Percentiles rank a stretch among this genome's conserved stretches.
Evolutionary conservation across 1,284 basidiomycete species (phyloP).

Genomic region (Ustilago bromivora): DNA sequence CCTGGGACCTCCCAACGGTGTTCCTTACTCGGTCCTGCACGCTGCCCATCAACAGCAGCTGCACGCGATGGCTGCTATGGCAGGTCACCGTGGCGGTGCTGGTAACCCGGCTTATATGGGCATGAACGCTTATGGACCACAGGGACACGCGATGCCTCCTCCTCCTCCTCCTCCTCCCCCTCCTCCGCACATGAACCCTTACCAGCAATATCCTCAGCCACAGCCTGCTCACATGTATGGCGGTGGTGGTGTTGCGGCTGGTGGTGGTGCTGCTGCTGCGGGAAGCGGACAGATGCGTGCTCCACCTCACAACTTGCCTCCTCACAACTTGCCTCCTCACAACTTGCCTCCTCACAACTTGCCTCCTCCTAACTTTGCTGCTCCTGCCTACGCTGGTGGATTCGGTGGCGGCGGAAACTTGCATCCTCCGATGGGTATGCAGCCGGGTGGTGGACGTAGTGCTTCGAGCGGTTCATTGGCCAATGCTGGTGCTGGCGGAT

Average conservation of each 20-base stretch:
- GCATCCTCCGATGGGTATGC: constrained; percentile 27
- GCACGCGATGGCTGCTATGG: constrained; percentile 55
- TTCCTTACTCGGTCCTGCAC: constrained; percentile 59
- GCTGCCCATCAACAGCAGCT: constrained; percentile 59
- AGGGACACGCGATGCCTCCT: constrained; percentile 16
- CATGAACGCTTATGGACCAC: constrained; percentile 24
- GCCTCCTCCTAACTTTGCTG: constrained; percentile 34
- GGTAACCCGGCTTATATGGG: constrained; percentile 28
- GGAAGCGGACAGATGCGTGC: constrained; percentile 16
- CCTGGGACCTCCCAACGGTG: constrained; percentile 47
- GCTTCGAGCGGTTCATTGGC: constrained; percentile 5
- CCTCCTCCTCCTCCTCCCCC: background rate
- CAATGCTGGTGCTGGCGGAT: constrained; percentile 14
- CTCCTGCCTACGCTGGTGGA: constrained; percentile 10
- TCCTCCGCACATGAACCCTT: constrained; percentile 8
- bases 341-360: constrained; percentile 9
- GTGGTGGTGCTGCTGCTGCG: background rate
- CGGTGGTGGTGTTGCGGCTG: constrained; percentile 3
- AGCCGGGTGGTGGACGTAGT: constrained; percentile 7
- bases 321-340: too few species aligned
- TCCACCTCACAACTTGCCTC: background rate
- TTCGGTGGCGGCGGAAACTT: constrained; percentile 9
- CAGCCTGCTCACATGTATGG: constrained; percentile 25
- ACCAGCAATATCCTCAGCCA: constrained; percentile 18
- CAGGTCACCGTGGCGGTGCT: constrained; percentile 13